Conservation (phyloP, 2,329 filamentous ascomycete genomes). For the Aspergillus bombycis region DNA sequence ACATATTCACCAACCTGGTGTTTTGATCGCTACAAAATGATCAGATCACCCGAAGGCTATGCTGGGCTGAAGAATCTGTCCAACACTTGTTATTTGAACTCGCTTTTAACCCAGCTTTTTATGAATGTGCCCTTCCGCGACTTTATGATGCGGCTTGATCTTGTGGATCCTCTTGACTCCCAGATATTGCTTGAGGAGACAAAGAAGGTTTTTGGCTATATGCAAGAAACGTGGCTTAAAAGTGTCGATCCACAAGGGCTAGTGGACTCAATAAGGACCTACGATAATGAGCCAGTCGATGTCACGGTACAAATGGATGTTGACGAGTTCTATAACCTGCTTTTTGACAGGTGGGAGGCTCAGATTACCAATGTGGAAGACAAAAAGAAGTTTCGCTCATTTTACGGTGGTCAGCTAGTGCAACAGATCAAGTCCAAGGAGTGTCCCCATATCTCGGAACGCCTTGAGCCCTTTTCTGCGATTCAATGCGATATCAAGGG, state of each 20-base stretch:
- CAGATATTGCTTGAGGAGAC: slow-evolving; percentile 76
- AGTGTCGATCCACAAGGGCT: slow-evolving; percentile 73
- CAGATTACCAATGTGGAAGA: slow-evolving; percentile 71
- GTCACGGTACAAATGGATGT: slow-evolving; percentile 95
- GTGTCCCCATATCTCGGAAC: slow-evolving; percentile 89
- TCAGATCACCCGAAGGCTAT: slow-evolving; percentile 79
- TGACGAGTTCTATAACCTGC: slow-evolving; percentile 92
- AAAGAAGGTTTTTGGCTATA: slow-evolving; percentile 77
- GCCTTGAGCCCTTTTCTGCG: slow-evolving; percentile 86
- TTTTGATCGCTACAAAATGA: slow-evolving; percentile 67
- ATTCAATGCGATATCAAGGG: slow-evolving; percentile 97
- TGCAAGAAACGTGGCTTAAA: slow-evolving; percentile 80
- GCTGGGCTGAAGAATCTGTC: slow-evolving; percentile 89
- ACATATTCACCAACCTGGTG: slow-evolving; percentile 62
- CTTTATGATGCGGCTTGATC: slow-evolving; percentile 73
- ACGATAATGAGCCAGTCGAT: slow-evolving; percentile 81
- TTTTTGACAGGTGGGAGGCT: slow-evolving; percentile 88
- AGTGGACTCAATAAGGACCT: slow-evolving; percentile 76
- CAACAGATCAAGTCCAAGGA: slow-evolving; percentile 96
- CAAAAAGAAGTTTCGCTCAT: slow-evolving; percentile 74
- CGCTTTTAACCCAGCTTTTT: slow-evolving; percentile 88
- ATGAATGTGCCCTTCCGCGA: slow-evolving; percentile 89
- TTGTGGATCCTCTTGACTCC: slow-evolving; percentile 57
- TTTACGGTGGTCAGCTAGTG: slow-evolving; percentile 89
- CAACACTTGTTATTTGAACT: slow-evolving; percentile 97